These are phyloP conservation scores for Scheffersomyces stipitis DNA, from an alignment of 805 yeast genomes.

Conservation along the genomic window DNA sequence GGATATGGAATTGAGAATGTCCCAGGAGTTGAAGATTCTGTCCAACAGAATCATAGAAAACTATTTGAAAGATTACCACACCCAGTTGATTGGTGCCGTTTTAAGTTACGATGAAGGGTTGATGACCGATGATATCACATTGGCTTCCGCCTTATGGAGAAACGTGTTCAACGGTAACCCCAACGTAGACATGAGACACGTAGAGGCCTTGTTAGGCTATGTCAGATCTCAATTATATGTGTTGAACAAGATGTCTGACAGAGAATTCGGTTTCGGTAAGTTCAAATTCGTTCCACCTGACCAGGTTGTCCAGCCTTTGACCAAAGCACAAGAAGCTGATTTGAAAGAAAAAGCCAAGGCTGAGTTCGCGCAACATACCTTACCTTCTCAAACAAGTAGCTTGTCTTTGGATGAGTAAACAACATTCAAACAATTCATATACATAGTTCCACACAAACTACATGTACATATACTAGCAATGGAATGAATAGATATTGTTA, in stretches of 20 bases:
- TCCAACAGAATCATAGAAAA: conserved; percentile 81
- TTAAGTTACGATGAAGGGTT: conserved; percentile 93
- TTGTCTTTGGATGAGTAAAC: conserved; percentile 42
- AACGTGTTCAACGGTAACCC: conserved; percentile 85
- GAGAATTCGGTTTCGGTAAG: conserved; percentile 91
- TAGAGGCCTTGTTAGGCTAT: conserved; percentile 88
- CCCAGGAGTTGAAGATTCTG: conserved; percentile 80
- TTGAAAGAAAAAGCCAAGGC: conserved; percentile 50
- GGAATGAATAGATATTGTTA: background rate
- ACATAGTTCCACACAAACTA: background rate
- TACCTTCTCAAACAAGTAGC: conserved; percentile 59
- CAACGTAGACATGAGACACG: conserved; percentile 74
- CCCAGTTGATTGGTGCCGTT: conserved; percentile 86
- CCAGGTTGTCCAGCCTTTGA: conserved; percentile 70
- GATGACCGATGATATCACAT: conserved; percentile 70
- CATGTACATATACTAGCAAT: background rate
- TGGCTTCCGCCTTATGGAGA: conserved; percentile 85
- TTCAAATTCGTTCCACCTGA: conserved; percentile 83
- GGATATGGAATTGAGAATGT: conserved; percentile 84
- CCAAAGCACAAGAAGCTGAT: conserved; percentile 59
- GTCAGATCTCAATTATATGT: conserved; percentile 88
- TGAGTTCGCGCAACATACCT: conserved; percentile 50
- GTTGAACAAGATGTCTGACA: conserved; percentile 78
- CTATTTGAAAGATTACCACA: conserved; percentile 84
- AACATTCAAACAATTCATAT: background rate